These are phyloP conservation scores for Pseudogymnoascus destructans DNA, from an alignment of 2,329 filamentous ascomycete genomes.

Conservation along the genomic window DNA sequence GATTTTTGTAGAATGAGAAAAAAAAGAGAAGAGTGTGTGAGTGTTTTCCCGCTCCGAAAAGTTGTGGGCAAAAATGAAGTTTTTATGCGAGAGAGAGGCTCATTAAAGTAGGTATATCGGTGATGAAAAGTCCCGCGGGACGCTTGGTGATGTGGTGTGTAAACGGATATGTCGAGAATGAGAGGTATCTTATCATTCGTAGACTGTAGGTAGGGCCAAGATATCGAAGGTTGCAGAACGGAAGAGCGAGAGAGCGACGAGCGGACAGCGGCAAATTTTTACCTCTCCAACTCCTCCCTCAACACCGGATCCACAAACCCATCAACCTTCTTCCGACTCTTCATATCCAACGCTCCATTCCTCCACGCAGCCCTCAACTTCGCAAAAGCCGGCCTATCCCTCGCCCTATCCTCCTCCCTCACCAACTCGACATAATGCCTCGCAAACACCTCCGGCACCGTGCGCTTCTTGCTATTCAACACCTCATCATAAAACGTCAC, in stretches of 20 bases:
- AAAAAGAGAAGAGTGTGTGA: background rate
- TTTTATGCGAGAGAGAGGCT: background rate
- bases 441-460: conserved; percentile 40
- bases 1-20: background rate
- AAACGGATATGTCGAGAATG: background rate
- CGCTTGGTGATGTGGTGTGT: background rate
- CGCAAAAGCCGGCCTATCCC: conserved; percentile 34
- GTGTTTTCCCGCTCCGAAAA: background rate
- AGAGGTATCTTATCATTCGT: background rate
- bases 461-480: conserved; percentile 34
- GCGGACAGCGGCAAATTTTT: background rate
- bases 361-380: conserved; percentile 39
- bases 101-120: background rate
- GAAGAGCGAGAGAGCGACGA: background rate
- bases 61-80: background rate
- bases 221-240: background rate
- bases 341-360: conserved; percentile 39
- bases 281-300: conserved; percentile 37
- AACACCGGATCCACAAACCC: conserved; percentile 38
- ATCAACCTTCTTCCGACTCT: conserved; percentile 43
- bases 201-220: background rate
- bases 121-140: background rate
- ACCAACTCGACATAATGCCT: conserved; percentile 42
- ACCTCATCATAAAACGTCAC: conserved; percentile 52
- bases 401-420: conserved; percentile 31